phyloP scores from a whole-genome alignment of 225 moss, liverwort and hornwort genomes.

The Ulota crispa region DNA sequence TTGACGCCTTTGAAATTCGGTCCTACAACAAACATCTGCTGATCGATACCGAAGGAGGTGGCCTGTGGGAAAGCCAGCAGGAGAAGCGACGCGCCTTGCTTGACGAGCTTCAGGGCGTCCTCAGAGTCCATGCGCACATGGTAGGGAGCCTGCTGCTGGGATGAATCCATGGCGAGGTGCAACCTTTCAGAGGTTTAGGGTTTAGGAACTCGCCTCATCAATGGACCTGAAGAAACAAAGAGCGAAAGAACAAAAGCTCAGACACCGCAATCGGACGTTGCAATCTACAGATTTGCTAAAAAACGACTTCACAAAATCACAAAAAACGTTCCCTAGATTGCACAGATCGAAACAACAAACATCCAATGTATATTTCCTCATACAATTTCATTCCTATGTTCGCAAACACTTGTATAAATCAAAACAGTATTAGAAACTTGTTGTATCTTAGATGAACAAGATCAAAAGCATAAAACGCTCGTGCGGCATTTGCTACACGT shows the following conservation, averaged over 20 bases:
- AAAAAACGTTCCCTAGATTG: not conserved
- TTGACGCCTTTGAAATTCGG: conserved; percentile 90
- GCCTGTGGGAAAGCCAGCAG: conserved; percentile 60
- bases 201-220: conserved; percentile 6
- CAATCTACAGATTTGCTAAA: not conserved
- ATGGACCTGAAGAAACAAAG: conserved; percentile 1
- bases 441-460: not conserved
- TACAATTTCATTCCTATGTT: not conserved
- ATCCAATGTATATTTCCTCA: not conserved
- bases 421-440: not conserved
- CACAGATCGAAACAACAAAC: not conserved
- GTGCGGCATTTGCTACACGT: not conserved
- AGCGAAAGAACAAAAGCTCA: not conserved
- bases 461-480: not conserved
- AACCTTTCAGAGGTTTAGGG: not conserved
- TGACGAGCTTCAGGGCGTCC: conserved; percentile 69
- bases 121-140: conserved; percentile 63
- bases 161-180: conserved; percentile 26
- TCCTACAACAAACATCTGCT: conserved; percentile 90
- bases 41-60: conserved; percentile 73
- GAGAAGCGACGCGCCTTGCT: conserved; percentile 66
- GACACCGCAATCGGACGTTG: not conserved
- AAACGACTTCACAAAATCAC: not conserved
- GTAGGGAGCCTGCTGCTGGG: conserved; percentile 48
- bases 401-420: not conserved